A percentile compares a stretch with the other conserved stretches of the same genome.
Conservation (phyloP, 1,284 basidiomycete genomes). For the Ustilago cynodontis region DNA sequence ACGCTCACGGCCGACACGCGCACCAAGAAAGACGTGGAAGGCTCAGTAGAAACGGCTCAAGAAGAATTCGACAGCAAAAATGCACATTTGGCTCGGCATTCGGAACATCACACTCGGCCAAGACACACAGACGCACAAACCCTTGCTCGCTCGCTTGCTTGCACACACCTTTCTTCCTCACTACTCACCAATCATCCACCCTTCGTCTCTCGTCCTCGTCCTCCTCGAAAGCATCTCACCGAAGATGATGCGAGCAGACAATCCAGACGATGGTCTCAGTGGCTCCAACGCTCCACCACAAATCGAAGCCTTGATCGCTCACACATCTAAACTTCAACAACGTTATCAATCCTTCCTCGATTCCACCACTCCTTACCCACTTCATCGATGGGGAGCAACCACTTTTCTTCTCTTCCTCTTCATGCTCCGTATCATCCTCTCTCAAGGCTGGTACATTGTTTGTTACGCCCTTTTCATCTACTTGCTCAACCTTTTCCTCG, state of each 20-base stretch:
- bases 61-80: slow-evolving; percentile 1
- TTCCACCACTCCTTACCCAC: slow-evolving; percentile 87
- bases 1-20: slow-evolving; percentile 18
- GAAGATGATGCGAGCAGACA: slow-evolving; percentile 63
- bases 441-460: slow-evolving; percentile 92
- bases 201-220: neutral
- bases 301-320: slow-evolving; percentile 56
- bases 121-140: slow-evolving; percentile 1
- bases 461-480: slow-evolving; percentile 70
- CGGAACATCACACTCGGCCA: neutral
- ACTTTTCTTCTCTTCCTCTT: slow-evolving; percentile 82
- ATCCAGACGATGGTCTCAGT: slow-evolving; percentile 46
- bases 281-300: slow-evolving; percentile 46
- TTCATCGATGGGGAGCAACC: slow-evolving; percentile 90
- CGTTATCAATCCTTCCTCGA: slow-evolving; percentile 82
- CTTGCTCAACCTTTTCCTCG: slow-evolving; percentile 77
- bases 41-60: slow-evolving; percentile 8
- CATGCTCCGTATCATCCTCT: slow-evolving; percentile 84
- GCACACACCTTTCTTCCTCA: too few relatives aligned
- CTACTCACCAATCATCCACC: neutral
- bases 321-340: slow-evolving; percentile 55
- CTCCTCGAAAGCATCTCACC: neutral
- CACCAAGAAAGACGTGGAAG: slow-evolving; percentile 16
- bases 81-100: slow-evolving; percentile 25
- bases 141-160: neutral